A percentile compares a stretch with the other conserved stretches of the same genome.
Evolutionary conservation across 495 filamentous ascomycete genomes (phyloP).

Genomic region (Penicillium mononematosum): DNA sequence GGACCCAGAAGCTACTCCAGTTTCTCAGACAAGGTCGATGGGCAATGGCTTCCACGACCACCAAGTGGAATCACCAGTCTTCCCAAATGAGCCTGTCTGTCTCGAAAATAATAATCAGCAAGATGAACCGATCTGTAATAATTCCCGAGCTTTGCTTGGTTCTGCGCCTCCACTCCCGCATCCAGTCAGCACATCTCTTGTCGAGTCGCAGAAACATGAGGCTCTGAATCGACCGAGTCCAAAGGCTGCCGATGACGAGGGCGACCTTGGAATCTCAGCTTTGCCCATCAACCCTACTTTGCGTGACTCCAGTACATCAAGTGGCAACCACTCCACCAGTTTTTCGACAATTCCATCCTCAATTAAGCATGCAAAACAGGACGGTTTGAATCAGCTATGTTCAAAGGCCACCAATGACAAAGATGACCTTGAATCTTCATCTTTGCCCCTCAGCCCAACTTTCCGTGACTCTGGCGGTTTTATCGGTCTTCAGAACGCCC

Average conservation of each 20-base stretch:
- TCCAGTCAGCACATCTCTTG: neutral
- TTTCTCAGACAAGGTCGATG: neutral
- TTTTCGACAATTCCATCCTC: neutral
- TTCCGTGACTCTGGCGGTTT: neutral
- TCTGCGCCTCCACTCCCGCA: neutral
- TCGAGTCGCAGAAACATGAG: neutral
- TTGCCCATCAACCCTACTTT: conserved; percentile 13
- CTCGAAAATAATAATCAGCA: neutral
- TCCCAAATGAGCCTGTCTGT: neutral
- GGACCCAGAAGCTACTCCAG: neutral
- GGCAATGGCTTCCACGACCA: conserved; percentile 2
- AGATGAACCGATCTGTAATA: neutral
- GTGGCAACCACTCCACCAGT: neutral
- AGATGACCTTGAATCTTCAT: conserved; percentile 17
- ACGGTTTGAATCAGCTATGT: neutral
- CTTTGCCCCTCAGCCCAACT: conserved; percentile 12
- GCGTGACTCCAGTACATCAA: neutral
- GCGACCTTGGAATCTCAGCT: conserved; percentile 17
- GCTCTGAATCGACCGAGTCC: neutral
- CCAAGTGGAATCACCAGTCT: neutral
- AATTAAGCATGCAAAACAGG: neutral
- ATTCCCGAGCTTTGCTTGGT: neutral
- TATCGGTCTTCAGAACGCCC: neutral
- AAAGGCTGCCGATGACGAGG: neutral
- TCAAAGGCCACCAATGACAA: neutral